Conservation (phyloP, 352 stramenopile species). For the Globisporangium perplexum region DNA sequence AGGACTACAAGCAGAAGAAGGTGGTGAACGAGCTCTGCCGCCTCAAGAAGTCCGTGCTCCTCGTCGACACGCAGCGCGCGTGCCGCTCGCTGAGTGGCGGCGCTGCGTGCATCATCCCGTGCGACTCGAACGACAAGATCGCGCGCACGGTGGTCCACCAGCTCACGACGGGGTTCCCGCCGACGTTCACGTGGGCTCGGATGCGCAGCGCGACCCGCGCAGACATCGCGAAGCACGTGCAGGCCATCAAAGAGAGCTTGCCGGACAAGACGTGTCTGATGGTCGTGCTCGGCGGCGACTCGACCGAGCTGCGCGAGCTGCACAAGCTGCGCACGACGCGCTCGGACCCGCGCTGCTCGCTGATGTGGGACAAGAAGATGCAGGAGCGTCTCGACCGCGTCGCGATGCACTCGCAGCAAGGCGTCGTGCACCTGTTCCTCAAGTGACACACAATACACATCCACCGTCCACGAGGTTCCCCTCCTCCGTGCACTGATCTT, state of each 20-base stretch:
- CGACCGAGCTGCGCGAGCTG: slow-evolving; percentile 50
- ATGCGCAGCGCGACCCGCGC: slow-evolving; percentile 36
- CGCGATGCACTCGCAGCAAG: slow-evolving; percentile 43
- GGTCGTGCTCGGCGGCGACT: slow-evolving; percentile 45
- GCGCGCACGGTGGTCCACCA: slow-evolving; percentile 60
- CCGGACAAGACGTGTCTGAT: slow-evolving; percentile 54
- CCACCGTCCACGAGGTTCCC: too few species aligned
- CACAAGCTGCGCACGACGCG: slow-evolving; percentile 78
- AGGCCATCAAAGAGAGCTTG: slow-evolving; percentile 36
- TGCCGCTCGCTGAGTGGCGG: slow-evolving; percentile 60
- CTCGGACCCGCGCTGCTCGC: slow-evolving; percentile 61
- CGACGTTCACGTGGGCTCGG: slow-evolving; percentile 73
- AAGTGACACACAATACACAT: slow-evolving; percentile 15
- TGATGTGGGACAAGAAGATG: slow-evolving; percentile 74
- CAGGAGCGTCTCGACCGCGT: slow-evolving; percentile 50
- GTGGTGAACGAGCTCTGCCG: slow-evolving; percentile 65
- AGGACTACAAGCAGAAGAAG: slow-evolving; percentile 74
- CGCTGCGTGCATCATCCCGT: slow-evolving; percentile 55
- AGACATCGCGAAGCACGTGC: slow-evolving; percentile 30
- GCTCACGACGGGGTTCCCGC: slow-evolving; percentile 76
- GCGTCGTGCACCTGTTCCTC: slow-evolving; percentile 59
- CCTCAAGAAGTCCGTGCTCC: slow-evolving; percentile 71
- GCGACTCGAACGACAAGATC: slow-evolving; percentile 39
- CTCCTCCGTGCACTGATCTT: too few species aligned
- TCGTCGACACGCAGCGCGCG: slow-evolving; percentile 62